phyloP scores from a whole-genome alignment of 768 basidiomycete genomes.

The Amanita polypyramis region DNA sequence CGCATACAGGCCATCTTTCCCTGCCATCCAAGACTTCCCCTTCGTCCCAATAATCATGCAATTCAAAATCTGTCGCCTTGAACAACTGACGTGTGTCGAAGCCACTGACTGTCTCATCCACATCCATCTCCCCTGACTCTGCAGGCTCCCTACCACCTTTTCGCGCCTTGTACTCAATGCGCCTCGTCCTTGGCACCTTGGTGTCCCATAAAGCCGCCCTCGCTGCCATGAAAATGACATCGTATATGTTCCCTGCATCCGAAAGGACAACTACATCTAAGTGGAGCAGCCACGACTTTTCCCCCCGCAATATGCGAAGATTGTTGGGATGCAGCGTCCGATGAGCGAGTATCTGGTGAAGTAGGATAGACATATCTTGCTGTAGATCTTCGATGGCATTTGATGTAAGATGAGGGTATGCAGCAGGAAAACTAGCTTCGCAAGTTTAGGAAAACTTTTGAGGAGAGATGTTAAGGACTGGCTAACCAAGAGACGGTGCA shows the following conservation, averaged over 20 bases:
- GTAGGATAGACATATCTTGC: slow-evolving; percentile 53
- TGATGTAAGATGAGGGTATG: slow-evolving; percentile 61
- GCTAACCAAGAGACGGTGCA: slow-evolving; percentile 74
- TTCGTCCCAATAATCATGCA: slow-evolving; percentile 83
- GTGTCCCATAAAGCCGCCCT: slow-evolving; percentile 77
- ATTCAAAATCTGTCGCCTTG: slow-evolving; percentile 70
- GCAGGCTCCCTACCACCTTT: slow-evolving; percentile 10
- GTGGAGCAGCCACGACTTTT: slow-evolving; percentile 68
- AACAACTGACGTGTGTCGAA: slow-evolving; percentile 45
- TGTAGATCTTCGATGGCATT: slow-evolving; percentile 67
- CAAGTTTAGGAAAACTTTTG: slow-evolving; percentile 10
- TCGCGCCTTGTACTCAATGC: slow-evolving; percentile 54
- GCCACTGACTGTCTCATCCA: slow-evolving; percentile 41
- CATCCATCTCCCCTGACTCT: slow-evolving; percentile 40
- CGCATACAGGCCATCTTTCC: slow-evolving; percentile 62
- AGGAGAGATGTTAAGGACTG: neutral
- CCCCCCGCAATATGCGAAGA: slow-evolving; percentile 44
- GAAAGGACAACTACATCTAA: slow-evolving; percentile 68
- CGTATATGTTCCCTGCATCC: slow-evolving; percentile 67
- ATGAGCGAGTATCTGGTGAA: slow-evolving; percentile 59
- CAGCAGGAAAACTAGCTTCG: slow-evolving; percentile 65
- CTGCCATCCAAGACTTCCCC: slow-evolving; percentile 56
- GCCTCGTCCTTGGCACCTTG: slow-evolving; percentile 63
- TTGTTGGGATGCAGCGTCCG: slow-evolving; percentile 56
- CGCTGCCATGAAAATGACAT: slow-evolving; percentile 71